Evolutionary conservation across 2,329 filamentous ascomycete species (phyloP), one percentile per base, ranked within the genome.

Genomic region (Aspergillus viridinutans): DNA sequence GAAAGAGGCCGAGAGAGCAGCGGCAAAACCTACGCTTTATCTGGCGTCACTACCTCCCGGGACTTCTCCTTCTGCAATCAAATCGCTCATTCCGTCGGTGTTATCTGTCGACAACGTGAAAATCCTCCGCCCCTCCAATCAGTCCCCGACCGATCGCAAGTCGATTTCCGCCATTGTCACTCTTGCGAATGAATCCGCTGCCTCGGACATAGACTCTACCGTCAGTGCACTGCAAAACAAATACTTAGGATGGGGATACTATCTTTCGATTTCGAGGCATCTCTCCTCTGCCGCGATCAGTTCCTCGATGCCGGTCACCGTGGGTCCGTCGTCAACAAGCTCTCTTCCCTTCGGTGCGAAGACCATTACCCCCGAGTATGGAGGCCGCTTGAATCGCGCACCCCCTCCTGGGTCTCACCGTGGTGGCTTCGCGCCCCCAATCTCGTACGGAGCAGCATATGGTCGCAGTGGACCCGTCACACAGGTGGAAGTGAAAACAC

Each of bases 241-340:
- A 63, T 96, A 97, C 70, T 78, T 96, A 17, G 92, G 92, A 17
- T 91, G 85, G 70, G 92, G 92, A 4, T 91, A 88, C 76, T 88
- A 92, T 72, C 79, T 97, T 2, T 88, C 85, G 6, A 81, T 96
- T 48, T 90, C 92, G 58, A 82, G 91, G 9, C 90, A 95, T 75
- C 81, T 96, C 3, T 95, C 91, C 0, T 95, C 91, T 2, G 86
- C 81, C 26, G 81, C 87, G 1, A 81, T 89, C n/a, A 79, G 80
- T 45, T 78, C 80, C 3, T 77, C 82, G n/a, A 72, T 80, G 25
- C 78, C 81, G 5, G 74, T 81, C 2, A 72, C 72, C 52, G 70
- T 76, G 29, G 71, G 75, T 26, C 72, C 78, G n/a, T 80, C 81
- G 3, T 74, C 78, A 1, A 74, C 79, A 1, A 74, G 76, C 26